phyloP scores from a whole-genome alignment of 108 stramenopile species.

The Conticribra weissflogii region DNA sequence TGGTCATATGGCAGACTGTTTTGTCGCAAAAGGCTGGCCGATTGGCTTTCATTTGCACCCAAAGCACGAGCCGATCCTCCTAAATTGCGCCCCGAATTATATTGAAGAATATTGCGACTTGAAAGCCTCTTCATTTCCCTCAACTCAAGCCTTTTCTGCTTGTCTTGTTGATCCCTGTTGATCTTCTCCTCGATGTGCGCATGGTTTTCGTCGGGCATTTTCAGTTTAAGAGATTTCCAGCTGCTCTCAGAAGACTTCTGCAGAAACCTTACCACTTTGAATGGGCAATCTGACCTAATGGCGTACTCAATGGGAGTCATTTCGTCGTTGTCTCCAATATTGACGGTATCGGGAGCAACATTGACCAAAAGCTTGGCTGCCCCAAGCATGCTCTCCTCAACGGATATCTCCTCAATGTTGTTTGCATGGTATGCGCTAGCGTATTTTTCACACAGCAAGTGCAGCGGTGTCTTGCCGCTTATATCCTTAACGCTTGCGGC shows the following conservation, averaged over 20 bases:
- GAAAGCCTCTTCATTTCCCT: constrained; percentile 3
- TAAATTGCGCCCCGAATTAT: not conserved
- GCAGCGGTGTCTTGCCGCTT: constrained; percentile 20
- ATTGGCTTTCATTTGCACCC: too few relatives aligned
- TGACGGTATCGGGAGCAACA: constrained; percentile 17
- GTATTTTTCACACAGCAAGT: constrained; percentile 20
- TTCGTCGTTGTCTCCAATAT: constrained; percentile 25
- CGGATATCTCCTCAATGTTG: not conserved
- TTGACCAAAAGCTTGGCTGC: not conserved
- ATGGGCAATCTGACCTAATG: constrained; percentile 20
- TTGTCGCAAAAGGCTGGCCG: not conserved
- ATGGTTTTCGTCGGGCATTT: constrained; percentile 1
- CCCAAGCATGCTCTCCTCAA: constrained; percentile 16
- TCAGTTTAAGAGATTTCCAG: constrained; percentile 8
- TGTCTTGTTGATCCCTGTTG: constrained; percentile 9
- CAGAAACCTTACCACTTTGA: constrained; percentile 5
- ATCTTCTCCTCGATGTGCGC: constrained; percentile 6
- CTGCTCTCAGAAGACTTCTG: constrained; percentile 14
- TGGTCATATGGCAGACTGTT: not conserved
- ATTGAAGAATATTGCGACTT: not conserved
- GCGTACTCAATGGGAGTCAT: constrained; percentile 14
- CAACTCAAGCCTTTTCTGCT: constrained; percentile 4
- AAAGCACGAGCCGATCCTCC: too few relatives aligned
- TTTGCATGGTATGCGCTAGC: not conserved
- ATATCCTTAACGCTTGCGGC: constrained; percentile 30